Evolutionary conservation across 768 basidiomycete species (phyloP), one percentile per base, ranked within the genome.

Genomic region (Jaapia argillacea): DNA sequence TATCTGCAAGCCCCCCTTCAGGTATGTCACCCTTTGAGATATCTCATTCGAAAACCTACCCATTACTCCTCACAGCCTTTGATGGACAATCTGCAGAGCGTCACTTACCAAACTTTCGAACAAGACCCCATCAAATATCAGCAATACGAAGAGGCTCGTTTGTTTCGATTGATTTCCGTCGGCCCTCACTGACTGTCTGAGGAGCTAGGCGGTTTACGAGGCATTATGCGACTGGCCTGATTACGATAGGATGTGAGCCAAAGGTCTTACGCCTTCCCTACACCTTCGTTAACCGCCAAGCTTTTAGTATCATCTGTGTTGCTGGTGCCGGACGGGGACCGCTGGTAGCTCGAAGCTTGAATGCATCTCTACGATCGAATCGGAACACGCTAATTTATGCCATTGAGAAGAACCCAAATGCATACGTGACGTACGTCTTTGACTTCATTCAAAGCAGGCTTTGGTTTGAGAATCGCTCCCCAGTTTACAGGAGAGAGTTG

Each of bases 21-120:
- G 73, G 87, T 84, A 47, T 44, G 69, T 52, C 22, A 44, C 25
- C 31, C n/a, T 33, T 27, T 41, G 26, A 28, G 38, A 16, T 33
- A 33, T 33, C 10, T 33, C 28, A 33, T 33, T 33, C n/a, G n/a
- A n/a, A n/a, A n/a, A n/a, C n/a, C n/a, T n/a, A n/a, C n/a, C n/a
- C n/a, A 33, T 33, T 33, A 16, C 28, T 33, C 28, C n/a, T 33
- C 28, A 10, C 52, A 93, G 86, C 96, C 96, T 20, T 62, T 99
- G 54, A 94, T 94, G 92, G 94, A 99, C 56, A 93, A 99, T 63
- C 64, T 99, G 44, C 89, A 88, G 56, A 93, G 90, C 53, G 76
- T 84, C 50, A 97, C 92, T 7, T 99, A 99, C 61, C 91, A 98
- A 58, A 91, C 89, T 2, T 99, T 99, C 55, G 96, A 99, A 57